Base-by-base conservation (phyloP, 176 grass and related monocot species). In the Tillandsia leiboldiana region DNA sequence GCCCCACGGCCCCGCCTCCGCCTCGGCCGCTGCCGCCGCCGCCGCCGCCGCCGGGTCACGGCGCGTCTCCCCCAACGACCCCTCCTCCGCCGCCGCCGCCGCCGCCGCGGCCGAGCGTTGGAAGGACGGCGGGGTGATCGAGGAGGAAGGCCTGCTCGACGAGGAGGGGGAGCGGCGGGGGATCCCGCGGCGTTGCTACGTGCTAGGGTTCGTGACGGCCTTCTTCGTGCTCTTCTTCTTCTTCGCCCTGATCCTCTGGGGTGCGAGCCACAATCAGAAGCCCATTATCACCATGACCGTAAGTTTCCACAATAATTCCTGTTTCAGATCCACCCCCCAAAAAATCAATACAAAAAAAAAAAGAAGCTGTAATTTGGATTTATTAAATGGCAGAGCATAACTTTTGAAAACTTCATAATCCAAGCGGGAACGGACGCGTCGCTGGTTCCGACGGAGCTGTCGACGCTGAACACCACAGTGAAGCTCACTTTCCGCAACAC, bases 371-470 rank as follows among this genome's bases (percentile, higher is more conserved):
- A 28, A 42, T 10, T 5, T 1, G 28, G 28, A 29, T 57, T 17
- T 66, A 1, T 12, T 14, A 9, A 18, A 22, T 59, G 56, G 72
- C 86, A 96, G 91, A 96, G 87, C 76, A 80, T 88, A n/a, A 99
- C 76, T 23, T 90, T 99, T 63, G 85, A 93, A 68, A 83, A 82
- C 51, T 99, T 90, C 68, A 72, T 88, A 28, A 75, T 99, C 58
- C 94, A 99, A 84, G 89, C 89, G 8, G 94, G 94, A 8, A 99
- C 84, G 49, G 94, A 99, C 83, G 90, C 94, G 48, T 90, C 87
- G 61, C 61, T 86, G 65, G 94, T 99, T 48, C 89, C 94, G 10
- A 99, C 94, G 12, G 80, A 90, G 67, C 67, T 99, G 57, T 72
- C 84, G 23, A 93, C 94, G 57, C 61, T 99, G 69, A 93, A 99